phyloP scores from a whole-genome alignment of 768 basidiomycete species.

The Scleroderma bovista region DNA sequence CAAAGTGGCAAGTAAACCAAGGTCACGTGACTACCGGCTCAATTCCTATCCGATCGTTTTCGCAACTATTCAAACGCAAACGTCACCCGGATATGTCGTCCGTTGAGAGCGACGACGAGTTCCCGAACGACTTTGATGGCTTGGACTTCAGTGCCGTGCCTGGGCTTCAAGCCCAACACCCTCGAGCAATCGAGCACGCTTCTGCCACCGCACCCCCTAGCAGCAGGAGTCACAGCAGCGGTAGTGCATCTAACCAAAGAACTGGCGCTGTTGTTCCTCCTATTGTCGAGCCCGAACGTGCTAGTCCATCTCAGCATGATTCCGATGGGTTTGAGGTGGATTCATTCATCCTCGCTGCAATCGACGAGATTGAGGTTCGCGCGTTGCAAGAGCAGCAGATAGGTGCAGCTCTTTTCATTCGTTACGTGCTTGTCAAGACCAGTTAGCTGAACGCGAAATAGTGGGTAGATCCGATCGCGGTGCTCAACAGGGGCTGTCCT shows the following conservation, averaged over 20 bases:
- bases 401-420: slow-evolving; percentile 7
- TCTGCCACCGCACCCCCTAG: slow-evolving; percentile 1
- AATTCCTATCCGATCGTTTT: background rate
- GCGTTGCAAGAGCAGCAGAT: slow-evolving; percentile 7
- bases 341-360: slow-evolving; percentile 26
- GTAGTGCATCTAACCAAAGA: background rate
- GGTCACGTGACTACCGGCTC: too few species aligned
- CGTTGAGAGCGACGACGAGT: slow-evolving; percentile 41
- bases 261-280: background rate
- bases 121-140: slow-evolving; percentile 50
- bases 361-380: slow-evolving; percentile 44
- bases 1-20: too few species aligned
- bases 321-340: slow-evolving; percentile 17
- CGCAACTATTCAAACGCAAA: background rate
- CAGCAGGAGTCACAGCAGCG: background rate
- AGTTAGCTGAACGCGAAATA: background rate
- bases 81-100: slow-evolving; percentile 17
- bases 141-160: slow-evolving; percentile 40
- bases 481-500: background rate
- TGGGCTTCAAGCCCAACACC: slow-evolving; percentile 15
- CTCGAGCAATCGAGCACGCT: background rate
- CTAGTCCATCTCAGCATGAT: background rate
- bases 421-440: background rate
- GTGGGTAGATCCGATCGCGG: background rate
- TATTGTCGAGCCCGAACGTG: background rate